These are phyloP conservation scores for Lophiostoma macrostomum DNA, from an alignment of 495 filamentous ascomycete genomes.

Conservation along the genomic window DNA sequence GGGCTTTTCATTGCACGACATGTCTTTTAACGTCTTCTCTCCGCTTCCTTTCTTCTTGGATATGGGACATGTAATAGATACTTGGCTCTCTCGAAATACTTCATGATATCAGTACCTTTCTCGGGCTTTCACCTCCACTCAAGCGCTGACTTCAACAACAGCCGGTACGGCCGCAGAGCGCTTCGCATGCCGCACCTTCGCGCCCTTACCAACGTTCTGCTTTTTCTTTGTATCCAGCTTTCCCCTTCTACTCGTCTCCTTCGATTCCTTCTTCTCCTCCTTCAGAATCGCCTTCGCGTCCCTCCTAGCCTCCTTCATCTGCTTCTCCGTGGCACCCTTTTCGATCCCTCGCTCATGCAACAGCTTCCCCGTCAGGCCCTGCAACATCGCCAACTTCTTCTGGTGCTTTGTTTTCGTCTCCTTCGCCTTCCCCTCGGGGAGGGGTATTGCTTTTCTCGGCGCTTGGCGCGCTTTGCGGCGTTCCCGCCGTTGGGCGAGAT, in stretches of 20 bases:
- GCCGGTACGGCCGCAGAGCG: too few species aligned
- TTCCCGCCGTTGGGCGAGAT: not conserved
- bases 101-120: too few species aligned
- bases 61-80: too few species aligned
- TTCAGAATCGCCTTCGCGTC: conserved; percentile 30
- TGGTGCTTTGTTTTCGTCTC: not conserved
- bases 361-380: not conserved
- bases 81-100: too few species aligned
- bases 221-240: conserved; percentile 30
- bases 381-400: too few species aligned
- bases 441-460: too few species aligned
- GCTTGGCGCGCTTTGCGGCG: conserved; percentile 3
- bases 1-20: too few species aligned
- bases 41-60: too few species aligned
- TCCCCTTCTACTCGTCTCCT: conserved; percentile 8
- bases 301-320: conserved; percentile 17
- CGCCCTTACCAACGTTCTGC: conserved; percentile 6
- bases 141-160: too few species aligned
- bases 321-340: conserved; percentile 12
- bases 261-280: conserved; percentile 32
- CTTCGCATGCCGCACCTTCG: too few species aligned
- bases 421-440: not conserved
- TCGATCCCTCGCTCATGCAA: conserved; percentile 7
- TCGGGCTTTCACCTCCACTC: too few species aligned
- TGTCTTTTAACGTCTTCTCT: too few species aligned